Evolutionary conservation across 345 rosid species (phyloP), one percentile per base, ranked within the genome.

Genomic region (Eucalyptus tenuipes): DNA sequence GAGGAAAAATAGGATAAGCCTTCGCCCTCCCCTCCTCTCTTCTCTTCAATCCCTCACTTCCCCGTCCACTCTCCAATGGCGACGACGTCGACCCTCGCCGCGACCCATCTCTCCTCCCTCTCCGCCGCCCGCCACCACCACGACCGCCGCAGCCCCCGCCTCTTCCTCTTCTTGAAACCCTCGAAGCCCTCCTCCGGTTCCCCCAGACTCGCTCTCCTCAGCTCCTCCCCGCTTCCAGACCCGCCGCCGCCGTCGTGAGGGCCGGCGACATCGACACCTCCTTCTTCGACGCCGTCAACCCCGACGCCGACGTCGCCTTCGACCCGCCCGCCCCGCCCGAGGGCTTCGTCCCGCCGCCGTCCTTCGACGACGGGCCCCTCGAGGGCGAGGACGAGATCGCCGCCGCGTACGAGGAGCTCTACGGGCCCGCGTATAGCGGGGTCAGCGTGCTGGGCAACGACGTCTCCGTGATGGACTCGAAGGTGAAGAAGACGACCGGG

Each of bases 371-470:
- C n/a, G 94, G 92, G 18, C 94, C 93, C 9, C 88, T 90, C 49
- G 98, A 96, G 90, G 90, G 94, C 4, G 98, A 97, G 79, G 96
- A 93, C 6, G 97, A 96, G 90, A 94, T 94, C 68, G 96, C 96
- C 82, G 91, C 93, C 13, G 98, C 97, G 3, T 96, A 92, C 33
- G 98, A 97, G 90, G 98, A 94, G 91, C 91, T 96, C 3, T 96
- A 96, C 68, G 99, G 99, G 7, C 98, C 98, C 2, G 99, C 96
- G 0, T 95, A 93, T 64, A 95, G 98, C 40, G 99, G 98, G 12
- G 93, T 92, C 82, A 92, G 92, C 18, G 45, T 92, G 49, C 89
- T 95, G 11, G 99, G 97, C 1, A 96, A 95, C 4, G 96, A 96
- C 90, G 68, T 96, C 0, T 86, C 89, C 16, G 97, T 93, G 66